Conservation (phyloP, 441 rosid species). For the Sinapis alba region DNA sequence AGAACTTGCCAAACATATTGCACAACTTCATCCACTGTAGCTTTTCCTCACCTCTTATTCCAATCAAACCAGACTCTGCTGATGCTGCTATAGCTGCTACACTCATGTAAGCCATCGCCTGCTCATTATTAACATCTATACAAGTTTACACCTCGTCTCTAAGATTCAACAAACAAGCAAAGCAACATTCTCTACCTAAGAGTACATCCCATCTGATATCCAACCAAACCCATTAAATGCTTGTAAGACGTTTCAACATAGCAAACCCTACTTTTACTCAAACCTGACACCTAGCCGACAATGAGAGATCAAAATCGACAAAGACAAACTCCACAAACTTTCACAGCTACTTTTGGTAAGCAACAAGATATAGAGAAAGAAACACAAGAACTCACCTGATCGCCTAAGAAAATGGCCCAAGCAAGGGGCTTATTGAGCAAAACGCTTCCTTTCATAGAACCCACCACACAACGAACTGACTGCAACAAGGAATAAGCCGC, state of each 20-base stretch:
- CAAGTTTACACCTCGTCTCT: slow-evolving; percentile 1
- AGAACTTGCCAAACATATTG: slow-evolving; percentile 75
- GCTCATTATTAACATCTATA: slow-evolving; percentile 14
- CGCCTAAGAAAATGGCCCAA: slow-evolving; percentile 85
- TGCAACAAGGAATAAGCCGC: slow-evolving; percentile 78
- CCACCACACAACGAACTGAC: slow-evolving; percentile 64
- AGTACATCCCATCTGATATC: slow-evolving; percentile 10
- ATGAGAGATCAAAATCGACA: slow-evolving; percentile 10
- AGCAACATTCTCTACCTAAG: slow-evolving; percentile 20
- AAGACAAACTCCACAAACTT: slow-evolving; percentile 2
- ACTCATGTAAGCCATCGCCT: slow-evolving; percentile 76
- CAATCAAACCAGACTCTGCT: slow-evolving; percentile 67
- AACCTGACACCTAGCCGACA: neutral
- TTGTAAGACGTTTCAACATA: slow-evolving; percentile 20
- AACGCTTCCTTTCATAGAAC: slow-evolving; percentile 61
- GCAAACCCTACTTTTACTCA: slow-evolving; percentile 19
- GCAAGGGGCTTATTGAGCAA: slow-evolving; percentile 76
- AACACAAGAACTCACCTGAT: slow-evolving; percentile 59
- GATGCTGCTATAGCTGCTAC: slow-evolving; percentile 79
- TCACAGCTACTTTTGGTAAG: slow-evolving; percentile 1
- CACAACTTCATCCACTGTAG: slow-evolving; percentile 91
- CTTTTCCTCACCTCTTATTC: slow-evolving; percentile 68
- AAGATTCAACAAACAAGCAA: slow-evolving; percentile 3
- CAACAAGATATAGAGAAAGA: neutral
- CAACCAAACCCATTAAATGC: slow-evolving; percentile 31